Base-by-base conservation (phyloP, 2,329 filamentous ascomycete genomes). In the Apiospora marii region DNA sequence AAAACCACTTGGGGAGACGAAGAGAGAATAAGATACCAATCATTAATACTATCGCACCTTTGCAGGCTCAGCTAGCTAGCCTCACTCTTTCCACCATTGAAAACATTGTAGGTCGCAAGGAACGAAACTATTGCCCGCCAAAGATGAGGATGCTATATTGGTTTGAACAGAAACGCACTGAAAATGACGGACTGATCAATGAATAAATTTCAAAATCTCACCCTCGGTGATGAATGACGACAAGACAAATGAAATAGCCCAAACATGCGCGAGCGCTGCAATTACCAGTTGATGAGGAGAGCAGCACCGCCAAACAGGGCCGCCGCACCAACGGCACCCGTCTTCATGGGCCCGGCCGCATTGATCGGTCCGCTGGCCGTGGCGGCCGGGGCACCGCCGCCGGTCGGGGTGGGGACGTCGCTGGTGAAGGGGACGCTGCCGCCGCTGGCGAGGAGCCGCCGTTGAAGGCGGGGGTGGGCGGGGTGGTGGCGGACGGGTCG, bases 391-490 rank as follows among this genome's bases (percentile, higher is more conserved):
- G 70, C 79, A 75, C 72, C 83, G 75, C 72, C 83, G 1, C 75
- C 81, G n/a, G 84, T 86, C 0, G 88, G 81, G 1, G 83, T 82
- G 0, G 86, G 78, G 48, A 90, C 81, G 41, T 86, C 87, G 27
- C 85, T 87, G 0, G 90, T 92, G 79, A 89, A 91, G 0, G 90
- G 89, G 6, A 84, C 78, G 4, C 41, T 19, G 19, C 81, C 82
- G 8, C 82, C 82, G 12, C 83, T 83, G 37, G 80, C 87, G 85
- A 83, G 7, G 83, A 85, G 5, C 88, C 90, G 72, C 85, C 85
- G 34, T 82, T 81, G 81, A 89, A 93, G 1, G 87, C 90, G 5
- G 87, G 84, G 0, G 51, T 19, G 3, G 83, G 83, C 49, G 88
- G 87, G 0, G 85, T 84, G 0, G 83, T 79, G 22, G 84, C 83